Base-by-base conservation (phyloP, 1,284 basidiomycete species). In the Cryptococcus depauperatus region DNA sequence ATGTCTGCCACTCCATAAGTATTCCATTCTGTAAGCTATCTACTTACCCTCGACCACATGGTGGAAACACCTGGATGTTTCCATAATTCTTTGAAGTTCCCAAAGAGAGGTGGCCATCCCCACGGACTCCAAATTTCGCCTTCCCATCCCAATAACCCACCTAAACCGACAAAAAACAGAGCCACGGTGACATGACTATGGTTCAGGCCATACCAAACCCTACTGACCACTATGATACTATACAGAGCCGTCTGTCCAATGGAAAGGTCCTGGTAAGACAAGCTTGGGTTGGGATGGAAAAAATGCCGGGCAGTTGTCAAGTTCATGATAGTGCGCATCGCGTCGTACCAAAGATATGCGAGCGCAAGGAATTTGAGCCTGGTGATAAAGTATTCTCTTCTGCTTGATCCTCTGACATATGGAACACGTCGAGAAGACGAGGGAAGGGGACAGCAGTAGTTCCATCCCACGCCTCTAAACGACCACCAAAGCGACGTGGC, bases 21-120 rank as follows among this genome's bases (percentile, higher is more conserved):
- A 2, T 13, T 23, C 19, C 8, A 13, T 37, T 21, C 9, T n/a
- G 21, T 30, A 33, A 23, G 8, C n/a, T 9, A 4, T 22, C 3
- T n/a, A 51, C 62, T 51, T 44, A 66, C 66, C 45, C 48, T 60
- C 5, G 62, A 58, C 66, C 66, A 68, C 56, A 64, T 59, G 28
- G 53, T 57, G 2, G 51, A 48, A 9, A 68, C 43, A 2, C 64
- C 64, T 0, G 66, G 64, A 38, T 60, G 47, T 16, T 34, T 47
- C 58, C 57, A 65, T 19, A 67, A 41, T 8, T 58, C 51, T 1
- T 23, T 25, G 18, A 66, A 29, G 23, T 47, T 51, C 5, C 60
- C 66, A 46, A 67, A 64, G 9, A 64, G 28, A 34, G 64, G 62
- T 2, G 66, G 62, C 59, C 60, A 67, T 4, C 66, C 66, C 59